Conservation (phyloP, 2,329 filamentous ascomycete genomes). For the Falciphora oryzae region DNA sequence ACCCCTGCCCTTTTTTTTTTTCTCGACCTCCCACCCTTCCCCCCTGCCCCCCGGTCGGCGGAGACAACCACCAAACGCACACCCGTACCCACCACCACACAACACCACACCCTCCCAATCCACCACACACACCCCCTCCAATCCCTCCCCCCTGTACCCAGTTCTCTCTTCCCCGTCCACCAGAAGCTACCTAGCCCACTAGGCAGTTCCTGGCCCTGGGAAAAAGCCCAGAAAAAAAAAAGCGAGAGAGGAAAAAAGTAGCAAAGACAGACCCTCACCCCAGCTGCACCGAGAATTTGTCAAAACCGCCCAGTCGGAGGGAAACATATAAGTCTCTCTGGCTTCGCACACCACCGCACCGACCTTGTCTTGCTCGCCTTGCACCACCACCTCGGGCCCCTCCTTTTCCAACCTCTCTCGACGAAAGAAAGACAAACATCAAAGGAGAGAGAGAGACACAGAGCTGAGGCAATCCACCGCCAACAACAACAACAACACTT, state of each 20-base stretch:
- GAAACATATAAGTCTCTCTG: constrained; percentile 6
- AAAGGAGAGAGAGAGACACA: not conserved
- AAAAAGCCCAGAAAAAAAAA: not conserved
- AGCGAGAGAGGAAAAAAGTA: not conserved
- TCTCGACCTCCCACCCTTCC: not conserved
- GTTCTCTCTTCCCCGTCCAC: constrained; percentile 13
- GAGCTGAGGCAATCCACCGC: constrained; percentile 7
- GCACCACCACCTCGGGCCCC: constrained; percentile 7
- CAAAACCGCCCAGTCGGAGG: not conserved
- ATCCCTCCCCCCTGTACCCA: constrained; percentile 18
- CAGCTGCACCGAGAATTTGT: not conserved
- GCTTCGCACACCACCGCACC: constrained; percentile 10
- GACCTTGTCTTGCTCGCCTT: constrained; percentile 4
- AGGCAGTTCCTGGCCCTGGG: constrained; percentile 3
- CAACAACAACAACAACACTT: constrained; percentile 12
- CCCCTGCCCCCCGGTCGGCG: not conserved
- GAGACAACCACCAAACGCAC: not conserved
- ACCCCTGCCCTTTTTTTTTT: constrained; percentile 15
- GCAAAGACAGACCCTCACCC: not conserved
- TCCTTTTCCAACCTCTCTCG: not conserved
- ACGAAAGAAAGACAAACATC: not conserved
- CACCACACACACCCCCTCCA: constrained; percentile 7
- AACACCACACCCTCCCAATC: not conserved
- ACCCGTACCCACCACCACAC: not conserved
- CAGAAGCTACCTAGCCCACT: constrained; percentile 13